Conservation (phyloP, 805 yeast genomes). For the Komagataella kurtzmanii region DNA sequence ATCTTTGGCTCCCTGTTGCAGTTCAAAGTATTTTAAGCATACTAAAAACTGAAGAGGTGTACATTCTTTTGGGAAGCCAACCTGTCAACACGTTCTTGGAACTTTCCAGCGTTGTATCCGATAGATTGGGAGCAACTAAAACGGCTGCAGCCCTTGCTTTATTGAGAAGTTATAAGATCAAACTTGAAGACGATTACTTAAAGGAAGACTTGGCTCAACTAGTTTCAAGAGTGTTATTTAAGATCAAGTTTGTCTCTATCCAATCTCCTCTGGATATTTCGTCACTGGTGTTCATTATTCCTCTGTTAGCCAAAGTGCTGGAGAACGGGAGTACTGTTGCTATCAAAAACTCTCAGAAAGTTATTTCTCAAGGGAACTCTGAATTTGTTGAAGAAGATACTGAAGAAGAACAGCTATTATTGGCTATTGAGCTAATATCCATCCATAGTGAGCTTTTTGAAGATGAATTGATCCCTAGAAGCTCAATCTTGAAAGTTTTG, state of each 20-base stretch:
- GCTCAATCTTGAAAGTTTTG: constrained; percentile 44
- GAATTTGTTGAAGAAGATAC: constrained; percentile 74
- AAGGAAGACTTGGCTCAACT: constrained; percentile 41
- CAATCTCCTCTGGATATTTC: constrained; percentile 57
- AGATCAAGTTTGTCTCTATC: constrained; percentile 61
- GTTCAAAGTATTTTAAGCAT: constrained; percentile 33
- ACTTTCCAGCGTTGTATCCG: constrained; percentile 37
- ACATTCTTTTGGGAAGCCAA: not conserved
- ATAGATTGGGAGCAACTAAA: constrained; percentile 36
- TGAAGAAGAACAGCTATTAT: constrained; percentile 75
- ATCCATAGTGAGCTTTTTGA: constrained; percentile 58
- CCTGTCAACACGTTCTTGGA: constrained; percentile 23
- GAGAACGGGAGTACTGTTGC: constrained; percentile 50
- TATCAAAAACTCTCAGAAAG: constrained; percentile 36
- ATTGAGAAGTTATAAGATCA: constrained; percentile 39
- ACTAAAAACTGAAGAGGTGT: constrained; percentile 14
- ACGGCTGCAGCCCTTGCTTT: constrained; percentile 57
- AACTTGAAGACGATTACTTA: constrained; percentile 28
- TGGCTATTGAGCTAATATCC: constrained; percentile 65
- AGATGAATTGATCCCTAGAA: constrained; percentile 57
- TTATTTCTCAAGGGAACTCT: constrained; percentile 30
- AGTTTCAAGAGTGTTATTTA: constrained; percentile 56
- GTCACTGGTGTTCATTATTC: constrained; percentile 62
- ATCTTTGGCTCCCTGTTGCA: constrained; percentile 63
- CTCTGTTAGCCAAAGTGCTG: constrained; percentile 57